A percentile compares a stretch with the other conserved stretches of the same genome.
Conservation (phyloP, 148 eudicot species). For the Amaranthus cruentus region DNA sequence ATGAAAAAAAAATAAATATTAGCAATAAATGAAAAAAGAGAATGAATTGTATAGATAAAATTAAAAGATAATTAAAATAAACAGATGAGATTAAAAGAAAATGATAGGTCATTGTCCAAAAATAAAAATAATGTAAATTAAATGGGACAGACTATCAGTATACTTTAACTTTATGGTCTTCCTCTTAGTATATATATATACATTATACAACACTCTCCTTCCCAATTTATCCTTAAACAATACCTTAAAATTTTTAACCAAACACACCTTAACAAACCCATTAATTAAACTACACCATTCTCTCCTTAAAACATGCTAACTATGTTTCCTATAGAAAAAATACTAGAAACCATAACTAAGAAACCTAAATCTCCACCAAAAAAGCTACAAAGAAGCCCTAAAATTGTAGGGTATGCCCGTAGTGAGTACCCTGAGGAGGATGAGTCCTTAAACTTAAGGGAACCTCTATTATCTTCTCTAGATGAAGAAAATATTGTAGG, state of each 20-base stretch:
- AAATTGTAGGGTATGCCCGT: constrained; percentile 4
- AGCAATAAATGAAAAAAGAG: no score
- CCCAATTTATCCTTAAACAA: neutral
- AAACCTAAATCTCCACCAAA: constrained; percentile 8
- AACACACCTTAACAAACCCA: neutral
- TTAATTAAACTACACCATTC: neutral
- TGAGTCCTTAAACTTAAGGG: neutral
- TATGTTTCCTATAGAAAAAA: constrained; percentile 15
- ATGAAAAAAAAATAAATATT: no score
- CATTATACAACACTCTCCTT: no score
- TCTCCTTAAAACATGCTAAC: constrained; percentile 16
- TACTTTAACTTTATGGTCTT: neutral
- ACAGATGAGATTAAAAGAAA: no score
- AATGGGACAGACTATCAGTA: no score
- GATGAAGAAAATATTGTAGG: neutral
- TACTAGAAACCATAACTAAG: constrained; percentile 11
- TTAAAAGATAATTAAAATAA: no score
- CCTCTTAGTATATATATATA: neutral
- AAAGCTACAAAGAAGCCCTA: constrained; percentile 25
- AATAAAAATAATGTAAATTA: no score
- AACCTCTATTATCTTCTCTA: constrained; percentile 7
- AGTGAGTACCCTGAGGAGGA: neutral
- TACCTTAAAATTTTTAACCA: neutral
- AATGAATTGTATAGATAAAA: no score
- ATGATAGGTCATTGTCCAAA: no score